Base-by-base conservation (phyloP, 73 alveolate genomes). In the Urostyla sp. region DNA sequence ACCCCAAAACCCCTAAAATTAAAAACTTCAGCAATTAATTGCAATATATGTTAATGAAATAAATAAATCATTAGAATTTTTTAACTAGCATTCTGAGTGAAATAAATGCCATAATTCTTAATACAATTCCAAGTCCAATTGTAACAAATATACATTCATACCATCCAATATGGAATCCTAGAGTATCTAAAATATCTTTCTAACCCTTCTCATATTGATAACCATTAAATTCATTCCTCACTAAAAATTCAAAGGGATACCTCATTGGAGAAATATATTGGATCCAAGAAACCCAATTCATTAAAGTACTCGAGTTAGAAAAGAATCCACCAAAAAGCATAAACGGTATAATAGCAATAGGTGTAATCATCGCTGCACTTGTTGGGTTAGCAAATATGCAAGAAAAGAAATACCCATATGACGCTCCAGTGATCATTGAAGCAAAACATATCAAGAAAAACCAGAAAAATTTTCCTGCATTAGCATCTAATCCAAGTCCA, bases 181-280 rank as follows among this genome's bases (percentile, higher is more conserved):
- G 20, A 24, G 4, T 23, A 21, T 20, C 21, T 15, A 55, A 24
- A 7, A 28, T 8, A 55, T 55, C 27, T 55, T 23, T 28, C 54
- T 55, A 45, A 27, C 57, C 56, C 2, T 24, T 28, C 18, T 78
- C 40, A 6, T 63, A 21, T 20, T 26, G 24, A 27, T 54, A 61
- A 30, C 28, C 51, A 35, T 77, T 83, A 28, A 86, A 85, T 45
- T 90, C 96, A 51, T 85, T 90, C 51, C 92, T 77, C 16, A 77
- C 66, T n/a, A 90, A 23, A 0, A 87, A 84, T 59, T 90, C 91
- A 36, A 67, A 67, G 0, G 91, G 84, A 79, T 90, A 90, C 53
- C 90, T 85, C n/a, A 85, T 53, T 21, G 96, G 96, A 21, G 91
- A 84, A 15, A 90, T 55, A 80, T 90, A 90, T 51, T 90, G 69